These are phyloP conservation scores for Myxozyma udenii DNA, from an alignment of 805 yeast genomes.

Conservation along the genomic window DNA sequence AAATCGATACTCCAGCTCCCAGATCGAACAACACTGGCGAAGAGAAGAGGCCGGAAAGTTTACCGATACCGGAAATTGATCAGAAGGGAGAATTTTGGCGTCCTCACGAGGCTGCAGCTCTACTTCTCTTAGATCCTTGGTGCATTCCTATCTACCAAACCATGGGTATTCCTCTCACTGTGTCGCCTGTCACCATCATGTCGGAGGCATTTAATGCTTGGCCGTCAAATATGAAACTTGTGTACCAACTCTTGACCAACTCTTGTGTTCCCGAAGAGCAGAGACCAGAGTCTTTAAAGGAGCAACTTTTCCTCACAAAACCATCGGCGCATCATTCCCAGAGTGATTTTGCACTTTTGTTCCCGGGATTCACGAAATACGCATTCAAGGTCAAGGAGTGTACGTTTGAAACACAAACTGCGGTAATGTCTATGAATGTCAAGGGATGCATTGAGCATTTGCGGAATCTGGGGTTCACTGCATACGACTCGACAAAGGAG, in stretches of 20 bases:
- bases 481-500: slow-evolving; percentile 11
- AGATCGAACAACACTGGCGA: slow-evolving; percentile 14
- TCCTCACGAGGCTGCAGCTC: slow-evolving; percentile 12
- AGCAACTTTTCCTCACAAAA: slow-evolving; percentile 17
- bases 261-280: slow-evolving; percentile 9
- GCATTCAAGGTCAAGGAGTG: slow-evolving; percentile 25
- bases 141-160: slow-evolving; percentile 26
- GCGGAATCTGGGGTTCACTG: slow-evolving; percentile 12
- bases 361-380: slow-evolving; percentile 23
- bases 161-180: slow-evolving; percentile 18
- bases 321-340: slow-evolving; percentile 32
- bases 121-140: slow-evolving; percentile 31
- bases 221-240: slow-evolving; percentile 21
- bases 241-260: slow-evolving; percentile 23
- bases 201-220: slow-evolving; percentile 28
- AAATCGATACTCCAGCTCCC: slow-evolving; percentile 1
- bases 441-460: slow-evolving; percentile 23
- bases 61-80: slow-evolving; percentile 3
- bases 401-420: slow-evolving; percentile 25
- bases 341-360: slow-evolving; percentile 30
- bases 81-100: slow-evolving; percentile 12
- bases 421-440: slow-evolving; percentile 29
- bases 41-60: slow-evolving; percentile 8
- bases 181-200: slow-evolving; percentile 24
- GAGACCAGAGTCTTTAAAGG: slow-evolving; percentile 6